A percentile compares a stretch with the other conserved stretches of the same genome.
These are phyloP conservation scores for Boletales sp. DNA, from an alignment of 768 basidiomycete species.

Conservation along the genomic window DNA sequence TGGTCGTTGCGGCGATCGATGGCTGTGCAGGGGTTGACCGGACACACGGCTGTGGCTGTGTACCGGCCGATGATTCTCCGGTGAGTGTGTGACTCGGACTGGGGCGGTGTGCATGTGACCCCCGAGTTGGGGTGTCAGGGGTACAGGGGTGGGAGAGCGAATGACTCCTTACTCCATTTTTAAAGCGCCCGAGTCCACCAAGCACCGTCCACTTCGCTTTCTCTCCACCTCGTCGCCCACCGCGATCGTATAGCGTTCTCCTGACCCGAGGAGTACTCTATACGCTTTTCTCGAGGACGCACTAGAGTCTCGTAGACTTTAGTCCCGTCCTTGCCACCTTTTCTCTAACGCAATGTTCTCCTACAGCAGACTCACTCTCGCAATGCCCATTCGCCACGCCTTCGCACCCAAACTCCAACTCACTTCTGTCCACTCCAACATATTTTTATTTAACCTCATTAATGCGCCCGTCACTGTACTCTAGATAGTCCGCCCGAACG, in stretches of 20 bases:
- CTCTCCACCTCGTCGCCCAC: too few species aligned
- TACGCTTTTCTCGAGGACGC: constrained; percentile 29
- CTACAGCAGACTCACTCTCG: constrained; percentile 24
- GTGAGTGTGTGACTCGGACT: not conserved
- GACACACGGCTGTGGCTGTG: too few species aligned
- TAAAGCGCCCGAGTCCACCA: constrained; percentile 28
- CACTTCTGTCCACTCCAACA: constrained; percentile 14
- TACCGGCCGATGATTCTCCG: too few species aligned
- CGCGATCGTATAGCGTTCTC: constrained; percentile 24
- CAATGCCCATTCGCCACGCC: constrained; percentile 17
- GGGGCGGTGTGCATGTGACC: constrained; percentile 16
- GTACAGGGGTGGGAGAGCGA: constrained; percentile 12
- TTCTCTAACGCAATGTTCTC: constrained; percentile 37
- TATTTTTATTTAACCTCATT: constrained; percentile 15
- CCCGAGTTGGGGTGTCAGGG: constrained; percentile 24
- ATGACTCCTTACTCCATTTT: constrained; percentile 32
- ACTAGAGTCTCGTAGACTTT: constrained; percentile 42
- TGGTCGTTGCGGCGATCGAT: constrained; percentile 18
- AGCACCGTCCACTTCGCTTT: not conserved
- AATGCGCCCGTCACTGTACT: constrained; percentile 35
- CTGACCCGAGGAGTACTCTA: constrained; percentile 15
- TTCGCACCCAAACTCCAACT: constrained; percentile 11
- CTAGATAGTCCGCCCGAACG: constrained; percentile 31
- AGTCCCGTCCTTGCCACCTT: constrained; percentile 23
- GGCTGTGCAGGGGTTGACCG: constrained; percentile 20